phyloP scores from a whole-genome alignment of 139 green algal genomes.

The Micromonas pusilla region DNA sequence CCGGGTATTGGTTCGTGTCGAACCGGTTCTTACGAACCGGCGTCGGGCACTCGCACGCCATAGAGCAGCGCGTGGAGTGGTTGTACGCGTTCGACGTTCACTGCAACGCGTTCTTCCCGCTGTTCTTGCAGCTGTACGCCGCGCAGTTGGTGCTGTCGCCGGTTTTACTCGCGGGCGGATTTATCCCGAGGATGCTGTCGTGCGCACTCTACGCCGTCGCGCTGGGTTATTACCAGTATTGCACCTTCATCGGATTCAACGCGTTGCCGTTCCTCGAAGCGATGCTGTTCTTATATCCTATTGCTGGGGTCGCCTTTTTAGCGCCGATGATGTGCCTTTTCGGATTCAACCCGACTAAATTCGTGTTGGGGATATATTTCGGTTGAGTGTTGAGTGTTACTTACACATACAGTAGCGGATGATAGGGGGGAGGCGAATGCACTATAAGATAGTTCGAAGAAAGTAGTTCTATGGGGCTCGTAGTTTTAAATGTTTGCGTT shows the following conservation, averaged over 20 bases:
- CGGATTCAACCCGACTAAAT: conserved; percentile 69
- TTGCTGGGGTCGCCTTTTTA: conserved; percentile 34
- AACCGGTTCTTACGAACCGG: conserved; percentile 71
- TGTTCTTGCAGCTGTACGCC: conserved; percentile 76
- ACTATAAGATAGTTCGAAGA: too few species aligned
- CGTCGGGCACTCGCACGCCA: conserved; percentile 56
- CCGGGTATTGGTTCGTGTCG: conserved; percentile 72
- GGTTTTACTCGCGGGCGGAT: conserved; percentile 59
- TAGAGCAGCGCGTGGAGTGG: conserved; percentile 87
- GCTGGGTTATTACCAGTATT: conserved; percentile 78
- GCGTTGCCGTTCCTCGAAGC: conserved; percentile 68
- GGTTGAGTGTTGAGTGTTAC: too few species aligned
- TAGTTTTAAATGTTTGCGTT: too few species aligned
- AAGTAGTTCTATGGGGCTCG: too few species aligned
- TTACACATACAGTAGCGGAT: too few species aligned
- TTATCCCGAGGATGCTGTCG: conserved; percentile 51
- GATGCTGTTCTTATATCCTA: conserved; percentile 70
- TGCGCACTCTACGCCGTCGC: conserved; percentile 57
- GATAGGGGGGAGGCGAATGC: too few species aligned
- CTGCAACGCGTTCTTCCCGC: conserved; percentile 93
- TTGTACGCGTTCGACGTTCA: conserved; percentile 98
- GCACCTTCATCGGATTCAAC: conserved; percentile 85
- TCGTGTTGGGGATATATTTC: conserved; percentile 68
- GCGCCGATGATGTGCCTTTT: conserved; percentile 52
- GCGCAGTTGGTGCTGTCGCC: conserved; percentile 18